Evolutionary conservation across 768 basidiomycete genomes (phyloP).

Genomic region (Gloeopeniophorella convolvens): DNA sequence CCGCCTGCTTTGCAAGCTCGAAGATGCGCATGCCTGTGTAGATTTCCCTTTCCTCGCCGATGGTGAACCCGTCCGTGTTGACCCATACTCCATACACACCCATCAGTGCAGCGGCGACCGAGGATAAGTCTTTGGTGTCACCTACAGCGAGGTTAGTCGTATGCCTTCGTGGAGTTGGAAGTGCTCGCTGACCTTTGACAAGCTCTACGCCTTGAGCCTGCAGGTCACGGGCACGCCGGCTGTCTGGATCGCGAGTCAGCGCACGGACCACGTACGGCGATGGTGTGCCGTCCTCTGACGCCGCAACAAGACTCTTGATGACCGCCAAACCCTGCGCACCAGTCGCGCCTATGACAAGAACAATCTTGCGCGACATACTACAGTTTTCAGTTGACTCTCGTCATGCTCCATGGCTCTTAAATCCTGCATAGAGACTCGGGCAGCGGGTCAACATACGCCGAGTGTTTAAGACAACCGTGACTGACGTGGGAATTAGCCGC

Average conservation of each 20-base stretch:
- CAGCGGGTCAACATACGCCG: no score
- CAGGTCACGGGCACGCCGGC: constrained; percentile 29
- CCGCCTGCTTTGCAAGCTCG: constrained; percentile 30
- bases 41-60: constrained; percentile 33
- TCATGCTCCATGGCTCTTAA: no score
- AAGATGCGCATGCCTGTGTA: constrained; percentile 35
- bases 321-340: constrained; percentile 37
- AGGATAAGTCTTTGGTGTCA: constrained; percentile 27
- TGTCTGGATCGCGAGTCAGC: constrained; percentile 31
- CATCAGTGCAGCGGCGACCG: constrained; percentile 29
- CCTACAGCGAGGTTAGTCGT: constrained; percentile 22
- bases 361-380: constrained; percentile 27
- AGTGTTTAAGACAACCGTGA: no score
- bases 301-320: constrained; percentile 31
- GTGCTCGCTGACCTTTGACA: constrained; percentile 26
- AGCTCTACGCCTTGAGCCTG: constrained; percentile 31
- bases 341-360: constrained; percentile 39
- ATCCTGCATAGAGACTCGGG: no score
- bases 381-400: no score
- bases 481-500: no score
- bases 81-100: constrained; percentile 31
- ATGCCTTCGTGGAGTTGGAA: background rate
- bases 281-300: constrained; percentile 30
- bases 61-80: no score
- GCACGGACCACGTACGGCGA: constrained; percentile 36